Conservation (phyloP, 805 yeast species). For the Hanseniaspora singularis region DNA sequence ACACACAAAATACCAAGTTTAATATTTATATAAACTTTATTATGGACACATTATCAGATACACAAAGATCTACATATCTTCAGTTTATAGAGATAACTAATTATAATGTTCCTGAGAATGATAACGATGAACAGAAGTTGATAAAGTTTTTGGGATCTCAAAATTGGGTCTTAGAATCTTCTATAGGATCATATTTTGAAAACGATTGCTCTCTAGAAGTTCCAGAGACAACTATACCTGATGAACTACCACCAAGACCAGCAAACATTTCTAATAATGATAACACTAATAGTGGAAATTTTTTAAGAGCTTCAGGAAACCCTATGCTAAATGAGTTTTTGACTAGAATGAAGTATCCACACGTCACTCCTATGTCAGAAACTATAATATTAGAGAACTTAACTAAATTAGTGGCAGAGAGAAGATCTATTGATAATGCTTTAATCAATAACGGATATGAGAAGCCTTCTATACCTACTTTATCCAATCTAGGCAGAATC, state of each 20-base stretch:
- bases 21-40: not conserved
- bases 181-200: conserved; percentile 6
- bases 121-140: conserved; percentile 1
- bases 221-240: not conserved
- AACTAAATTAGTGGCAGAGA: not conserved
- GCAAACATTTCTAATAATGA: not conserved
- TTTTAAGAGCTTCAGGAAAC: not conserved
- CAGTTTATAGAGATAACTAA: conserved; percentile 5
- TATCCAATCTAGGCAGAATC: not conserved
- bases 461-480: not conserved
- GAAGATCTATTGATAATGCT: not conserved
- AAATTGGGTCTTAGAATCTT: conserved; percentile 11
- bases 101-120: conserved; percentile 1
- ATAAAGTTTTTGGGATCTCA: conserved; percentile 3
- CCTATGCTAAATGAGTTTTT: conserved; percentile 13
- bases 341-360: conserved; percentile 10
- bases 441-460: not conserved
- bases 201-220: conserved; percentile 1
- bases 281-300: not conserved
- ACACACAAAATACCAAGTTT: not conserved
- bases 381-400: not conserved
- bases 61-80: not conserved
- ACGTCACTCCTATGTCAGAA: not conserved
- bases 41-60: conserved; percentile 9
- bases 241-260: not conserved